Conservation (phyloP, 345 rosid species). For the Corchorus olitorius region DNA sequence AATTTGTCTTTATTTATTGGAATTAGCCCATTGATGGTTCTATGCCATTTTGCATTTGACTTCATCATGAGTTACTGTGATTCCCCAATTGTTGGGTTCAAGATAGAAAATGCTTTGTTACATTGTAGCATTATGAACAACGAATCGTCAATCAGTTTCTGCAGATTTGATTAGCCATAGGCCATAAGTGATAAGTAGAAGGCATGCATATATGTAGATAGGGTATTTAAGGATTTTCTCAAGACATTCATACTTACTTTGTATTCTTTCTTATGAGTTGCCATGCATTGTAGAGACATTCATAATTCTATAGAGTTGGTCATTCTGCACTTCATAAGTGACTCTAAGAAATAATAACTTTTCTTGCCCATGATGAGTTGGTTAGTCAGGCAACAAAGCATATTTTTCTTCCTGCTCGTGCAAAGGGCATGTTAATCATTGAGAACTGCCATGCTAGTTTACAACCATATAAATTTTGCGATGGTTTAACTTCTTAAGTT, state of each 20-base stretch:
- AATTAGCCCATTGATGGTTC: neutral
- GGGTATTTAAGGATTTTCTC: neutral
- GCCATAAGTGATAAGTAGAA: neutral
- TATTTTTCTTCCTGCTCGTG: neutral
- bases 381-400: neutral
- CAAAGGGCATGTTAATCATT: neutral
- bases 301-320: neutral
- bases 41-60: neutral
- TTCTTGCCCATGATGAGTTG: neutral
- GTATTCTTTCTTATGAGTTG: neutral
- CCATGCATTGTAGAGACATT: neutral
- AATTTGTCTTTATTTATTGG: neutral
- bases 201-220: neutral
- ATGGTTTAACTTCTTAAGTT: neutral
- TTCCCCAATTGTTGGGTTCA: neutral
- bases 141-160: neutral
- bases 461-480: neutral
- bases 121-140: no score
- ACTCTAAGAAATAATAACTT: neutral
- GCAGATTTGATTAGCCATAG: neutral
- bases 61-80: neutral
- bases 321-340: neutral
- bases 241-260: neutral
- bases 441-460: neutral
- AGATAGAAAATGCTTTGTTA: neutral